phyloP scores from a whole-genome alignment of 2,329 filamentous ascomycete genomes.

The Colletotrichum kahawae region DNA sequence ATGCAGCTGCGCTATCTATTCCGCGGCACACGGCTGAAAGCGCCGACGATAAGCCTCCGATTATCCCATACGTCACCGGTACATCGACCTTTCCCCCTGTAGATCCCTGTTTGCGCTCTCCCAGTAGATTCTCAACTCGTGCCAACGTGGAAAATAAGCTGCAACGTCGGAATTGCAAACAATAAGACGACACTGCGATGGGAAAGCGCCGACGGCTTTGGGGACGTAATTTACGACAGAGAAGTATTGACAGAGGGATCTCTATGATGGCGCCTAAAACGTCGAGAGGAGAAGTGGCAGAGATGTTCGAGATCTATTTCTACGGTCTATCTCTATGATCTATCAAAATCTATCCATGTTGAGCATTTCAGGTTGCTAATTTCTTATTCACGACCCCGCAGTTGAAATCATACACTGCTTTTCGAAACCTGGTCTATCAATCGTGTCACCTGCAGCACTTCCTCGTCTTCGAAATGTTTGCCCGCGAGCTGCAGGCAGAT shows the following conservation, averaged over 20 bases:
- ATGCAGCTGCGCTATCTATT: background rate
- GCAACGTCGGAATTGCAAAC: background rate
- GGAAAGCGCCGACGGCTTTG: background rate
- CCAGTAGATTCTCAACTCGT: background rate
- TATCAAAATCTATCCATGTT: no score
- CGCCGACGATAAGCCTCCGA: background rate
- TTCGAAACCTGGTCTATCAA: background rate
- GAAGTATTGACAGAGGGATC: background rate
- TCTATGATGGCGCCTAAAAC: background rate
- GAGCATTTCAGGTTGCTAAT: no score
- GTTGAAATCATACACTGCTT: background rate
- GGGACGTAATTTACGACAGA: background rate
- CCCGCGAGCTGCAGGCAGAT: conserved; percentile 5
- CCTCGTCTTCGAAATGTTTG: conserved; percentile 13
- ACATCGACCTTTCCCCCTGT: background rate
- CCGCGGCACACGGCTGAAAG: background rate
- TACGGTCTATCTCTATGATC: background rate
- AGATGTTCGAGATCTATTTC: background rate
- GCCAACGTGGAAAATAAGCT: background rate
- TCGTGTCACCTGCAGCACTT: conserved; percentile 3
- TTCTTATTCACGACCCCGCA: no score
- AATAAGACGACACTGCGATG: background rate
- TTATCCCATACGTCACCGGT: background rate
- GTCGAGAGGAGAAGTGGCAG: background rate
- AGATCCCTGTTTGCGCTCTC: background rate